phyloP scores from a whole-genome alignment of 305 asterid species.

The Rubia balearica region DNA sequence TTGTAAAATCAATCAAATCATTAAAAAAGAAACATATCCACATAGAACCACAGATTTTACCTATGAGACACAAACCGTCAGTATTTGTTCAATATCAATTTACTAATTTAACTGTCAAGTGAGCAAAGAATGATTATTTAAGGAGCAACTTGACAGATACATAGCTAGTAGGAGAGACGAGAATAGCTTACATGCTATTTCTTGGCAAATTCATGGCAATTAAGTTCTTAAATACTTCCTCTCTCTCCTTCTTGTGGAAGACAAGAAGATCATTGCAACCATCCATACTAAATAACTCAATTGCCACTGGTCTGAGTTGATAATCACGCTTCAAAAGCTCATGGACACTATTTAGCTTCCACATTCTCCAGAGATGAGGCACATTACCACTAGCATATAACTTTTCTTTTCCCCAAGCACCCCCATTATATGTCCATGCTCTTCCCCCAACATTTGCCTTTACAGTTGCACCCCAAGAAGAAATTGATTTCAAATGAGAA shows the following conservation, averaged over 20 bases:
- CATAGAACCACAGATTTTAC: neutral
- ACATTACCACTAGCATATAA: conserved; percentile 63
- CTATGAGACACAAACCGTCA: neutral
- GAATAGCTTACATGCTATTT: conserved; percentile 86
- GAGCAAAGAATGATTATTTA: neutral
- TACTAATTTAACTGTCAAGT: neutral
- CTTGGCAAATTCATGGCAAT: conserved; percentile 98
- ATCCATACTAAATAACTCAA: conserved; percentile 99
- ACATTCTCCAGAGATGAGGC: conserved; percentile 98
- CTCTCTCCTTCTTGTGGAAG: conserved; percentile 97
- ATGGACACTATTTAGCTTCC: conserved; percentile 98
- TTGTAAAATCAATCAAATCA: neutral
- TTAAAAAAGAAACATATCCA: neutral
- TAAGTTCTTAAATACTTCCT: conserved; percentile 86
- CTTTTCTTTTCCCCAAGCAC: conserved; percentile 99
- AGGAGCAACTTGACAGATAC: neutral
- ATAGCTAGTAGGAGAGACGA: conserved; percentile 4
- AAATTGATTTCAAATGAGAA: conserved; percentile 74
- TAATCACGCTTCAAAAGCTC: conserved; percentile 97
- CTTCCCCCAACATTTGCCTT: conserved; percentile 77
- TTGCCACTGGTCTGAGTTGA: conserved; percentile 98
- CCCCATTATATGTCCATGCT: conserved; percentile 99
- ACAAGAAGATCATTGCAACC: conserved; percentile 99
- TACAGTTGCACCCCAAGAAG: conserved; percentile 78
- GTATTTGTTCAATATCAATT: neutral